A percentile compares a stretch with the other conserved stretches of the same genome.
phyloP scores from a whole-genome alignment of 495 filamentous ascomycete species.

The Acidomyces sp. region DNA sequence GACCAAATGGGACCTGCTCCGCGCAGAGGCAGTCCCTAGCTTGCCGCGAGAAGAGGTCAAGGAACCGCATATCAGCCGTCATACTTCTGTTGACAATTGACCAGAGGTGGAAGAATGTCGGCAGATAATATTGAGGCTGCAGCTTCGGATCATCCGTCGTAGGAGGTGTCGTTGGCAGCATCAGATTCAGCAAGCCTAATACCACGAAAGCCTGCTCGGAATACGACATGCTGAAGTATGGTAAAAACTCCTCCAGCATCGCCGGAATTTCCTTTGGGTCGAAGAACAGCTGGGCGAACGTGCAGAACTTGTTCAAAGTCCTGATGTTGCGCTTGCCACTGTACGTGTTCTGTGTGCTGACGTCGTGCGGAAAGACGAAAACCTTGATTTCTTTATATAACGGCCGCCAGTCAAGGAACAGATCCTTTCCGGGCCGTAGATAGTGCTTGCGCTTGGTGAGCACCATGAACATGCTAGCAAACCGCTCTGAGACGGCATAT shows the following conservation, averaged over 20 bases:
- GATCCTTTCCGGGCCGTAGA: conserved; percentile 72
- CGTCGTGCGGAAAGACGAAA: conserved; percentile 74
- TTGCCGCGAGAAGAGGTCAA: conserved; percentile 79
- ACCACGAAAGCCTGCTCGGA: conserved; percentile 82
- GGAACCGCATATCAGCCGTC: conserved; percentile 69
- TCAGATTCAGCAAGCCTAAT: conserved; percentile 65
- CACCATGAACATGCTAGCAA: conserved; percentile 90
- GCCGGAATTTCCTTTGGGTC: conserved; percentile 71
- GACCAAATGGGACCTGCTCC: conserved; percentile 63
- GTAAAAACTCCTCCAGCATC: conserved; percentile 88
- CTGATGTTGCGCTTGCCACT: conserved; percentile 55
- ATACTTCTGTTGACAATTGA: conserved; percentile 83
- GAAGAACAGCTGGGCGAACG: conserved; percentile 83
- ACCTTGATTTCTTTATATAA: conserved; percentile 83
- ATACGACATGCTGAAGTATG: conserved; percentile 90
- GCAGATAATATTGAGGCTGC: conserved; percentile 71
- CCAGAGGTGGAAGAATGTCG: conserved; percentile 93
- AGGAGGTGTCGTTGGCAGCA: conserved; percentile 75
- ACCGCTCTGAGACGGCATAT: conserved; percentile 66
- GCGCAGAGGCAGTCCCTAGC: conserved; percentile 68
- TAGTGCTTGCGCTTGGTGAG: conserved; percentile 96
- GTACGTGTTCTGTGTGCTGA: conserved; percentile 48
- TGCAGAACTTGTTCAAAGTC: conserved; percentile 72
- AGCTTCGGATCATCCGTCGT: conserved; percentile 55
- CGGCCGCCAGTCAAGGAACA: conserved; percentile 84